phyloP scores from a whole-genome alignment of 768 basidiomycete genomes.

The Cystofilobasidium macerans region DNA sequence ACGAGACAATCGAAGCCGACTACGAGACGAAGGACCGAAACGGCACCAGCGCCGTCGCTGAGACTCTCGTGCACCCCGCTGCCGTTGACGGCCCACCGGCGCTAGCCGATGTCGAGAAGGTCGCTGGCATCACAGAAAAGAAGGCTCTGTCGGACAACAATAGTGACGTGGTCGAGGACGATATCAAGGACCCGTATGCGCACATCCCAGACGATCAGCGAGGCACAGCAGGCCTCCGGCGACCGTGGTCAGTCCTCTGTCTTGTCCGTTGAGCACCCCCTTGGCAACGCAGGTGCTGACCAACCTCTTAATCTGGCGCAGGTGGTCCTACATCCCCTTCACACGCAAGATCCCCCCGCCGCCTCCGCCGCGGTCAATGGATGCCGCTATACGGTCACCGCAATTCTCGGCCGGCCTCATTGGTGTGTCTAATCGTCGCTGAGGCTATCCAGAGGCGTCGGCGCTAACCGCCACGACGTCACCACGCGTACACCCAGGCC shows the following conservation, averaged over 20 bases:
- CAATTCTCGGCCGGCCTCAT: constrained; percentile 8
- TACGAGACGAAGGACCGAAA: neutral
- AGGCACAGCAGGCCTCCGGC: neutral
- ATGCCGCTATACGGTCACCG: constrained; percentile 2
- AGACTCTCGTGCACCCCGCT: neutral
- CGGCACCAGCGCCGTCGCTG: neutral
- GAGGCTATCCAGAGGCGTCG: neutral
- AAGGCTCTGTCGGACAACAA: neutral
- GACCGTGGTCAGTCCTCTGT: neutral
- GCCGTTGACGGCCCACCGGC: too few relatives aligned
- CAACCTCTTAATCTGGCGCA: neutral
- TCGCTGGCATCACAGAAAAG: neutral
- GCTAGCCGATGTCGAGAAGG: constrained; percentile 6
- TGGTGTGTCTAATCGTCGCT: neutral
- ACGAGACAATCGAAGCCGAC: neutral
- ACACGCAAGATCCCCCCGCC: neutral
- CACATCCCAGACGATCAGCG: neutral
- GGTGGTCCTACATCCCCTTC: constrained; percentile 20
- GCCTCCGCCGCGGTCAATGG: constrained; percentile 11
- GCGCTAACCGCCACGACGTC: neutral
- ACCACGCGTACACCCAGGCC: neutral
- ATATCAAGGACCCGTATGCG: neutral
- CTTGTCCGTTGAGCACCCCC: neutral
- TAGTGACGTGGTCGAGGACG: neutral
- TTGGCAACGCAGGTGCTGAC: neutral